A percentile compares a stretch with the other conserved stretches of the same genome.
Evolutionary conservation across 352 stramenopile genomes (phyloP).

Genomic region (Bremia lactucae): DNA sequence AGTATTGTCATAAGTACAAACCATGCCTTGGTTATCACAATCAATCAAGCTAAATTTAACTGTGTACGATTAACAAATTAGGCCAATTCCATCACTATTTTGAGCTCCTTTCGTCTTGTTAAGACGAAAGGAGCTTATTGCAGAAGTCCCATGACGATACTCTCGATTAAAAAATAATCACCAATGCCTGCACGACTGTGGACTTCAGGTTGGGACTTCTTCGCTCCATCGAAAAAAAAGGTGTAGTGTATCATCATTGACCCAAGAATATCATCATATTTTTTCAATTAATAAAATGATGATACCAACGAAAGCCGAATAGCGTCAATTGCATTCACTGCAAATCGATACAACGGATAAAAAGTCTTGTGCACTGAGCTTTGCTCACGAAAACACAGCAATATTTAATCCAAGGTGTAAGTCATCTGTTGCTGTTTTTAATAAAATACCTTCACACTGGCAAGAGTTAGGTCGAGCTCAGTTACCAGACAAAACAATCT

Average conservation of each 20-base stretch:
- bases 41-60: conserved; percentile 1
- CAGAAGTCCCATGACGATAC: conserved; percentile 80
- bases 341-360: too few relatives aligned
- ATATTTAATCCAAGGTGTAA: too few relatives aligned
- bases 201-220: conserved; percentile 88
- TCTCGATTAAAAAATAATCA: conserved; percentile 93
- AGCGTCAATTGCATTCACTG: too few relatives aligned
- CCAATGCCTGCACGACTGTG: conserved; percentile 86
- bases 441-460: too few relatives aligned
- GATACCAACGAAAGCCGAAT: too few relatives aligned
- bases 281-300: too few relatives aligned
- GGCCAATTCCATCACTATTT: conserved; percentile 45
- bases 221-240: conserved; percentile 53
- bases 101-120: conserved; percentile 53
- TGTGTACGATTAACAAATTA: conserved; percentile 9
- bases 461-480: conserved; percentile 52
- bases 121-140: too few relatives aligned
- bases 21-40: too few relatives aligned
- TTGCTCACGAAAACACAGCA: too few relatives aligned
- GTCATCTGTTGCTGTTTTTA: too few relatives aligned
- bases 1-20: conserved; percentile 25
- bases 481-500: conserved; percentile 84
- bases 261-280: conserved; percentile 57
- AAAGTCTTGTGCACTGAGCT: too few relatives aligned
- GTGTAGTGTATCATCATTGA: conserved; percentile 91